Conservation (phyloP, 305 asterid genomes). For the Ilex paraguariensis region DNA sequence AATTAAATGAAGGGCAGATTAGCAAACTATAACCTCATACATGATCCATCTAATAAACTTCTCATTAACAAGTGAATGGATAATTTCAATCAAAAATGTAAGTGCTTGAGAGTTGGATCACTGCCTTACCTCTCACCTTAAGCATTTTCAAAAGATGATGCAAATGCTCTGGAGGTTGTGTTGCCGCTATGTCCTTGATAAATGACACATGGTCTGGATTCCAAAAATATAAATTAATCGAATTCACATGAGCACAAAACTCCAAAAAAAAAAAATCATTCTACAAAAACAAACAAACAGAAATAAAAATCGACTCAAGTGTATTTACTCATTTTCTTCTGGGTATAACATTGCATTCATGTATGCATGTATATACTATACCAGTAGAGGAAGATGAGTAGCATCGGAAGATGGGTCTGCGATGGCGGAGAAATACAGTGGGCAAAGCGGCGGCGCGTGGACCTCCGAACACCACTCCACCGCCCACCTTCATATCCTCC, state of each 20-base stretch:
- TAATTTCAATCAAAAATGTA: neutral
- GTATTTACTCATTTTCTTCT: no score
- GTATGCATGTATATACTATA: neutral
- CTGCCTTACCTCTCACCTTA: slow-evolving; percentile 70
- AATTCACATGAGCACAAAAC: neutral
- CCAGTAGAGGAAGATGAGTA: slow-evolving; percentile 53
- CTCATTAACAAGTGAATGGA: neutral
- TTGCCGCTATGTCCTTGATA: slow-evolving; percentile 69
- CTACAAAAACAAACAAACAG: no score
- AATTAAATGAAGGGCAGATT: no score
- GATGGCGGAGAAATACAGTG: slow-evolving; percentile 33
- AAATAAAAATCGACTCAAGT: no score
- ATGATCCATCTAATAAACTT: neutral
- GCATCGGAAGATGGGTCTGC: slow-evolving; percentile 49
- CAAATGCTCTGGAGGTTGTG: slow-evolving; percentile 85
- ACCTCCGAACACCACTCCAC: slow-evolving; percentile 63
- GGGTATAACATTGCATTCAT: no score
- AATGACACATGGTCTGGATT: slow-evolving; percentile 65
- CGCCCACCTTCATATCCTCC: slow-evolving; percentile 58
- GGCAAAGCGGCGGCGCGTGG: slow-evolving; percentile 75
- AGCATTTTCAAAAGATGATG: slow-evolving; percentile 71
- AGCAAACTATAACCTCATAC: no score
- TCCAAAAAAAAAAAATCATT: neutral
- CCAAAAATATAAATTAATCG: slow-evolving; percentile 1
- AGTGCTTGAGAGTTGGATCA: neutral